phyloP scores from a whole-genome alignment of 148 eudicot genomes.

The Rhododendron henanense region DNA sequence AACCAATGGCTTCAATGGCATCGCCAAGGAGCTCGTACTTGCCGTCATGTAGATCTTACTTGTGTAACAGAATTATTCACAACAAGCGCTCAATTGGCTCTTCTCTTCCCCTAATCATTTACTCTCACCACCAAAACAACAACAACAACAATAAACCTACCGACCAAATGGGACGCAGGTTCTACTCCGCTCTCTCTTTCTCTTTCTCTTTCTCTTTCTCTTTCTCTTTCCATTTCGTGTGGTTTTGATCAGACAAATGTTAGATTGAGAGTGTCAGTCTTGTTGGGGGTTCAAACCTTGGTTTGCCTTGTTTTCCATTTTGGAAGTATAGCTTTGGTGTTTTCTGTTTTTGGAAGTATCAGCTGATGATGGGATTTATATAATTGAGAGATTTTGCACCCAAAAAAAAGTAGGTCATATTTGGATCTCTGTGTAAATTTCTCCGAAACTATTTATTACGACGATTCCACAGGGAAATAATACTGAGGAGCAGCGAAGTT shows the following conservation, averaged over 20 bases:
- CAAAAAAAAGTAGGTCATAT: background rate
- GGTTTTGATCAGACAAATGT: too few relatives aligned
- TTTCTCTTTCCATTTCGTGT: too few relatives aligned
- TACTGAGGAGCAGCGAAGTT: constrained; percentile 74
- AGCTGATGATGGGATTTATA: too few relatives aligned
- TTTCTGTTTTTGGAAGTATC: too few relatives aligned
- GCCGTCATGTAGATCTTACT: constrained; percentile 7
- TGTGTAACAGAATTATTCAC: background rate
- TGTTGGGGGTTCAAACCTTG: too few relatives aligned
- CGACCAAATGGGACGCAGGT: constrained; percentile 38
- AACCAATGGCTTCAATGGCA: constrained; percentile 31
- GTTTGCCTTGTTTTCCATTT: too few relatives aligned
- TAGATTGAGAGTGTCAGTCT: too few relatives aligned
- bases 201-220: too few relatives aligned
- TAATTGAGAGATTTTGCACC: too few relatives aligned
- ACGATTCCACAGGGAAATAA: constrained; percentile 50
- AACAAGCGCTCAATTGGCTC: background rate
- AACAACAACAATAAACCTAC: constrained; percentile 3
- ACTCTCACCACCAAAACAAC: constrained; percentile 12
- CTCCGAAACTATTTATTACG: constrained; percentile 2
- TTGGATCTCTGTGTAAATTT: background rate
- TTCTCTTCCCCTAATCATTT: background rate
- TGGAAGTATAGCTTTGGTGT: too few relatives aligned
- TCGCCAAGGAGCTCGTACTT: constrained; percentile 8
- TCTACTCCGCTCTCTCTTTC: background rate